Evolutionary conservation across 1,284 basidiomycete genomes (phyloP).

Genomic region (Leccinum angustisporum): DNA sequence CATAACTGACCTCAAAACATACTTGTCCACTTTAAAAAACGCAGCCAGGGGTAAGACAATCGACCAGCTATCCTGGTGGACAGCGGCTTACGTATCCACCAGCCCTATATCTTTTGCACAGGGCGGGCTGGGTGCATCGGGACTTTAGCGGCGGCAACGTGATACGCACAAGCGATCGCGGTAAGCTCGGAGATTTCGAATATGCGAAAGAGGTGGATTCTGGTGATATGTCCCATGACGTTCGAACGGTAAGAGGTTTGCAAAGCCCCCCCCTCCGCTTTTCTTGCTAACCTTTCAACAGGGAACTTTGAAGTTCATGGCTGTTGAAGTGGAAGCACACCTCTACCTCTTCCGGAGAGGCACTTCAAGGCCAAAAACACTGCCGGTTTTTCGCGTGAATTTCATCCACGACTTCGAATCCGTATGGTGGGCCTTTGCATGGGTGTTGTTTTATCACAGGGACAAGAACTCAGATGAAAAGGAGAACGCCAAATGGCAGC

Average conservation of each 20-base stretch:
- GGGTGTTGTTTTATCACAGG: conserved; percentile 7
- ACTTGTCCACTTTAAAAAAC: neutral
- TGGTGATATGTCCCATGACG: neutral
- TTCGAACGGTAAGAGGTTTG: conserved; percentile 6
- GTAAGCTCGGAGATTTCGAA: conserved; percentile 12
- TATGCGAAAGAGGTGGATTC: conserved; percentile 6
- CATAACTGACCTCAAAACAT: neutral
- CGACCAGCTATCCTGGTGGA: neutral
- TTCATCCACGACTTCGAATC: conserved; percentile 13
- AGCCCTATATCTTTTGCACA: conserved; percentile 5
- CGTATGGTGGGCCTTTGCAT: conserved; percentile 9
- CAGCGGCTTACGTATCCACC: neutral
- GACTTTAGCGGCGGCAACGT: conserved; percentile 8
- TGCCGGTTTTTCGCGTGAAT: neutral
- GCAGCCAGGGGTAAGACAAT: neutral
- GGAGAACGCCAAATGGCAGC: no score
- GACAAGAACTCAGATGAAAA: neutral
- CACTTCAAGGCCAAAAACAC: neutral
- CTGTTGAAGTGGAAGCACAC: conserved; percentile 5
- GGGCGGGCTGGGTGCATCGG: conserved; percentile 10
- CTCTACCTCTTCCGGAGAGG: neutral
- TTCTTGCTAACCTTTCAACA: neutral
- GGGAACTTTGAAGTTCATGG: neutral
- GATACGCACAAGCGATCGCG: neutral
- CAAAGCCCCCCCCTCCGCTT: neutral